Evolutionary conservation across 306 rosid genomes (phyloP).

Genomic region (Vicia sativa): DNA sequence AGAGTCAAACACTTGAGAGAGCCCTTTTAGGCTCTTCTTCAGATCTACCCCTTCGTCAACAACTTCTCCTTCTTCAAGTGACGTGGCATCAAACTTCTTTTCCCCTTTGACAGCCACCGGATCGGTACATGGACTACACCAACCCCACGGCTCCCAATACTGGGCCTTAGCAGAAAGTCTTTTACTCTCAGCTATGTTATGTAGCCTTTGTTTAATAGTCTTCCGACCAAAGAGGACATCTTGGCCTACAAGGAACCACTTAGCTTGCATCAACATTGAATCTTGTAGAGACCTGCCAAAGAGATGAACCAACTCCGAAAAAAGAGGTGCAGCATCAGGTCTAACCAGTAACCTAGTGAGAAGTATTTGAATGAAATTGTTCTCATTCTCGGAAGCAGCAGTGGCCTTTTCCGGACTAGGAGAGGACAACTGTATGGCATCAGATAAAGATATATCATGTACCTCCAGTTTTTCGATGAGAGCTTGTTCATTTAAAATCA

Average conservation of each 20-base stretch:
- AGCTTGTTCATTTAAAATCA: conserved; percentile 92
- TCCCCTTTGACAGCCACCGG: conserved; percentile 50
- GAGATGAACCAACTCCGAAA: conserved; percentile 89
- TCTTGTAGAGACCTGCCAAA: conserved; percentile 90
- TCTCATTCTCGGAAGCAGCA: conserved; percentile 91
- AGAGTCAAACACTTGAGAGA: conserved; percentile 48
- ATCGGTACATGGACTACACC: conserved; percentile 66
- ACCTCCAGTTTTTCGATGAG: conserved; percentile 71
- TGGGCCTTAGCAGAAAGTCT: conserved; percentile 70
- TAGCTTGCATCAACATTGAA: conserved; percentile 92
- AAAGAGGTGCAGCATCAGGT: conserved; percentile 98
- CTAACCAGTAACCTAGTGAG: conserved; percentile 90
- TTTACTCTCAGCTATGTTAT: conserved; percentile 68
- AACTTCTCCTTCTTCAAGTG: conserved; percentile 97
- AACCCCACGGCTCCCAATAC: conserved; percentile 94
- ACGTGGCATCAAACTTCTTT: conserved; percentile 61
- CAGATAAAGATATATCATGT: conserved; percentile 62
- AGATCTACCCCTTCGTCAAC: conserved; percentile 71
- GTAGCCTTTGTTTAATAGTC: conserved; percentile 77
- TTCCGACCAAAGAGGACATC: conserved; percentile 92
- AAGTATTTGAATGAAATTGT: conserved; percentile 79
- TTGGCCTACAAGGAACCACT: conserved; percentile 85
- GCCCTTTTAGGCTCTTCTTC: conserved; percentile 54
- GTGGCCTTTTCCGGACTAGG: conserved; percentile 72
- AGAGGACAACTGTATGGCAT: conserved; percentile 76